Conservation (phyloP, 2,329 filamentous ascomycete species). For the Neonectria punicea region DNA sequence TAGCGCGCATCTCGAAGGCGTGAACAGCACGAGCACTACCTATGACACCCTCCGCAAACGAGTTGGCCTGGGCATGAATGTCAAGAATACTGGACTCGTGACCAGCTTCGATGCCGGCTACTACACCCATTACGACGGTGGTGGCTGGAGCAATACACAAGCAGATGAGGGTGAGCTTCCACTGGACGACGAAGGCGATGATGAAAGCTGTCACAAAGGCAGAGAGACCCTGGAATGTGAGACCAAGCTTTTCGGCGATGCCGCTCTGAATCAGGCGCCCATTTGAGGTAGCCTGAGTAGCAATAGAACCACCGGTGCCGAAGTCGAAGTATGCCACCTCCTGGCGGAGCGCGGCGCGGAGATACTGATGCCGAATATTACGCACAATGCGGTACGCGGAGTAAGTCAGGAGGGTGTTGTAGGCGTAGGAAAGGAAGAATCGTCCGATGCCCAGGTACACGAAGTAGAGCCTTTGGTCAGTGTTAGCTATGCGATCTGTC, state of each 20-base stretch:
- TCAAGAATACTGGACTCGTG: slow-evolving; percentile 49
- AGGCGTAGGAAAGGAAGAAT: slow-evolving; percentile 61
- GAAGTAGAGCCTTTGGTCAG: slow-evolving; percentile 60
- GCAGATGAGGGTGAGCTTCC: slow-evolving; percentile 57
- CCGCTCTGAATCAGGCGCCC: slow-evolving; percentile 55
- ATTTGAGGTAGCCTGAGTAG: slow-evolving; percentile 52
- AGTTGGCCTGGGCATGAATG: slow-evolving; percentile 48
- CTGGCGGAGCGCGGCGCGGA: slow-evolving; percentile 61
- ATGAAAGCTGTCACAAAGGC: slow-evolving; percentile 53
- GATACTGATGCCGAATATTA: slow-evolving; percentile 59
- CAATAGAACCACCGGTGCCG: slow-evolving; percentile 53
- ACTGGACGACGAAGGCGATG: slow-evolving; percentile 53
- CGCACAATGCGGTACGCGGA: slow-evolving; percentile 62
- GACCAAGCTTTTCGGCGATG: slow-evolving; percentile 53
- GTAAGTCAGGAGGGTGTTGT: slow-evolving; percentile 58
- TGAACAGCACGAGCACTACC: slow-evolving; percentile 54
- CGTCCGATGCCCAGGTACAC: slow-evolving; percentile 67
- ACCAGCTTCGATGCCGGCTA: slow-evolving; percentile 46
- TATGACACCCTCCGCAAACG: slow-evolving; percentile 51
- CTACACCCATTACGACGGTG: slow-evolving; percentile 46
- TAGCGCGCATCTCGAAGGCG: slow-evolving; percentile 54
- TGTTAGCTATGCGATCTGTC: slow-evolving; percentile 31
- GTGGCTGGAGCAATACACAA: slow-evolving; percentile 47
- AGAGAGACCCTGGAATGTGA: slow-evolving; percentile 52
- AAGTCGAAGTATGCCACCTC: slow-evolving; percentile 62